Percentiles rank a stretch among this genome's conserved stretches.
These are phyloP conservation scores for Chaetomiaceae sp. DNA, from an alignment of 2,329 filamentous ascomycete species.

Conservation along the genomic window DNA sequence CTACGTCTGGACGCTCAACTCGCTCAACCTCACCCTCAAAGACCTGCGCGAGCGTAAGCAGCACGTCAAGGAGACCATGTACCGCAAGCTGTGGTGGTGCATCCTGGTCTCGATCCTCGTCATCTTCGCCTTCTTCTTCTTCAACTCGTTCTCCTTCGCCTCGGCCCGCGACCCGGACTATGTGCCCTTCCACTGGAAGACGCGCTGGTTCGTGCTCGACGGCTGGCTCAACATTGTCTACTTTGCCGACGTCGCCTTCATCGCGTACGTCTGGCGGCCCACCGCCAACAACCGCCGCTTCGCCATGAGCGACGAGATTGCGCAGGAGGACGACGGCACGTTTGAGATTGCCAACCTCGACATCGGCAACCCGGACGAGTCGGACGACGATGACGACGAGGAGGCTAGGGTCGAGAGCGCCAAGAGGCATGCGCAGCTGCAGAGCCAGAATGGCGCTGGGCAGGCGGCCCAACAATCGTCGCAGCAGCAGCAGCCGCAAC, in stretches of 20 bases:
- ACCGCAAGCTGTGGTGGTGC: slow-evolving; percentile 98
- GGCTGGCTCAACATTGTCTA: slow-evolving; percentile 98
- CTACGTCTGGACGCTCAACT: slow-evolving; percentile 98
- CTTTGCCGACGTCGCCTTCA: slow-evolving; percentile 84
- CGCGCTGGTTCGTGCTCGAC: slow-evolving; percentile 93
- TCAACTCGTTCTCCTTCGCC: slow-evolving; percentile 94
- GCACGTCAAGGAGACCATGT: slow-evolving; percentile 90
- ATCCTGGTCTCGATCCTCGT: slow-evolving; percentile 88
- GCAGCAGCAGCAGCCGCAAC: slow-evolving; percentile 26
- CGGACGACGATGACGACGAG: slow-evolving; percentile 53
- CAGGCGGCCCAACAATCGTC: too few species aligned
- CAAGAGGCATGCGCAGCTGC: slow-evolving; percentile 9
- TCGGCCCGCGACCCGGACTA: slow-evolving; percentile 81
- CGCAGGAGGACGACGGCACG: slow-evolving; percentile 91
- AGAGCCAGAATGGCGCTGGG: background rate
- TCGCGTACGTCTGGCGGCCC: slow-evolving; percentile 94
- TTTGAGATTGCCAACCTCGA: slow-evolving; percentile 96
- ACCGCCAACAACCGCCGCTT: slow-evolving; percentile 96
- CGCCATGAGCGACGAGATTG: slow-evolving; percentile 98
- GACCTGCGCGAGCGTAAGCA: slow-evolving; percentile 94
- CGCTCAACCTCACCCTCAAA: slow-evolving; percentile 90
- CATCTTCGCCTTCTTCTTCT: slow-evolving; percentile 97
- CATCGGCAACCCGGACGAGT: slow-evolving; percentile 70
- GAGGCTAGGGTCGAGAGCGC: slow-evolving; percentile 45
- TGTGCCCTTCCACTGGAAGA: slow-evolving; percentile 95